These are phyloP conservation scores for Lathyrus aphaca DNA, from an alignment of 306 rosid species.

Conservation along the genomic window DNA sequence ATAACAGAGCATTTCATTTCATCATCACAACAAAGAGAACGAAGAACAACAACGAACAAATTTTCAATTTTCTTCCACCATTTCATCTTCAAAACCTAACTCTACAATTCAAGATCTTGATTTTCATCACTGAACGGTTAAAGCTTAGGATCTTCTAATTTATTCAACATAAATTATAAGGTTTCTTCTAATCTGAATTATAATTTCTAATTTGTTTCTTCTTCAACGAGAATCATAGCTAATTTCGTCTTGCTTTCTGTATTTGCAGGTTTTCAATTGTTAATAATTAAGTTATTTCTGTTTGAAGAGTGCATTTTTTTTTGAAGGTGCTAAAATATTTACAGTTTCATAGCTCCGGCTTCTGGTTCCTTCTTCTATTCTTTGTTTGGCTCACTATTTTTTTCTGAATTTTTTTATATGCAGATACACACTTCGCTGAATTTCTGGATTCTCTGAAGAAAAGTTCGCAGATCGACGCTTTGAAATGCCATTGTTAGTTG, in stretches of 20 bases:
- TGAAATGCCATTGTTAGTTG: slow-evolving; percentile 45
- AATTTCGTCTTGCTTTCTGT: slow-evolving; percentile 20
- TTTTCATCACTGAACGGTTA: slow-evolving; percentile 39
- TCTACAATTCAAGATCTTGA: slow-evolving; percentile 26
- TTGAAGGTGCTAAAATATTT: slow-evolving; percentile 20
- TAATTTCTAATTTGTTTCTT: slow-evolving; percentile 27
- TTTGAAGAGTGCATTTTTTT: slow-evolving; percentile 31
- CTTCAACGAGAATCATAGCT: neutral
- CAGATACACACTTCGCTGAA: slow-evolving; percentile 53
- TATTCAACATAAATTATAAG: slow-evolving; percentile 35
- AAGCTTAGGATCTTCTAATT: slow-evolving; percentile 58
- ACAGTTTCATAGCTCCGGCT: slow-evolving; percentile 33
- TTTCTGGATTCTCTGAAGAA: slow-evolving; percentile 36
- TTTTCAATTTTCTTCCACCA: slow-evolving; percentile 31
- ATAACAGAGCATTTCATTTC: slow-evolving; percentile 61
- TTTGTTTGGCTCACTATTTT: too few relatives aligned
- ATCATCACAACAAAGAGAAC: slow-evolving; percentile 28
- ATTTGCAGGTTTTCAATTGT: slow-evolving; percentile 41
- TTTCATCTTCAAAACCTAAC: slow-evolving; percentile 29
- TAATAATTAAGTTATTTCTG: slow-evolving; percentile 25
- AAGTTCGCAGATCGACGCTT: slow-evolving; percentile 43
- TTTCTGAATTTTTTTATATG: neutral
- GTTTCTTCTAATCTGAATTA: slow-evolving; percentile 36
- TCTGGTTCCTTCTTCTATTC: slow-evolving; percentile 29
- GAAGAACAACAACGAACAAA: slow-evolving; percentile 1